Percentiles rank a stretch among this genome's conserved stretches.
Evolutionary conservation across 257 asterid genomes (phyloP).

Genomic region (Hygrophila difformis): DNA sequence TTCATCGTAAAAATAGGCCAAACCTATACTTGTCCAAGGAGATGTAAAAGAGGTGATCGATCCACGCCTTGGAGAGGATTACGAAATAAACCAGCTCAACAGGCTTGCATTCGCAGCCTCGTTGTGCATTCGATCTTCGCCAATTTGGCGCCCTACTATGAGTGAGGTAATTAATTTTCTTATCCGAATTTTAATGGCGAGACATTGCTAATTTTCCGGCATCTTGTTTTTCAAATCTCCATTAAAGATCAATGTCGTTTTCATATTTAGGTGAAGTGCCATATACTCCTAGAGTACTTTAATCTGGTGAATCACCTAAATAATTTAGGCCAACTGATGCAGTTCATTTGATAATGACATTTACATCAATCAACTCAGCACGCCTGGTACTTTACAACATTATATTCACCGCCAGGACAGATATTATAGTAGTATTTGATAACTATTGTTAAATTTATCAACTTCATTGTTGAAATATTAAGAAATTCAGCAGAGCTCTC

Average conservation of each 20-base stretch:
- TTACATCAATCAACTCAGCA: too few species aligned
- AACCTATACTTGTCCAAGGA: slow-evolving; percentile 64
- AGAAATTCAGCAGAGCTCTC: too few species aligned
- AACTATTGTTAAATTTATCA: too few species aligned
- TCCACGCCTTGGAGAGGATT: slow-evolving; percentile 57
- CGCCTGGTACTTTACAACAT: too few species aligned
- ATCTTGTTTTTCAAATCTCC: neutral
- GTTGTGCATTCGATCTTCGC: slow-evolving; percentile 80
- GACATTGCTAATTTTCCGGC: neutral
- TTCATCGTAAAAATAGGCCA: slow-evolving; percentile 41
- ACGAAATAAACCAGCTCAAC: slow-evolving; percentile 42
- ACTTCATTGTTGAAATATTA: too few species aligned
- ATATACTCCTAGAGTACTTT: too few species aligned
- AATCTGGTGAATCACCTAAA: too few species aligned
- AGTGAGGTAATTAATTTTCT: slow-evolving; percentile 53
- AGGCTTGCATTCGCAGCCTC: slow-evolving; percentile 78
- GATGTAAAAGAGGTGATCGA: slow-evolving; percentile 57
- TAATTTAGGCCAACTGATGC: too few species aligned
- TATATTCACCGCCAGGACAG: too few species aligned
- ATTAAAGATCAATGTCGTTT: neutral
- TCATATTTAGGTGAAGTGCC: too few species aligned
- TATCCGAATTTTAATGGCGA: neutral
- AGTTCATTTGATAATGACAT: too few species aligned
- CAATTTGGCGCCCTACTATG: slow-evolving; percentile 89
- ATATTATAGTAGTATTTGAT: too few species aligned